Evolutionary conservation across 192 early-diverging fungal genomes (phyloP).

Genomic region (Backusella liffmaniae): DNA sequence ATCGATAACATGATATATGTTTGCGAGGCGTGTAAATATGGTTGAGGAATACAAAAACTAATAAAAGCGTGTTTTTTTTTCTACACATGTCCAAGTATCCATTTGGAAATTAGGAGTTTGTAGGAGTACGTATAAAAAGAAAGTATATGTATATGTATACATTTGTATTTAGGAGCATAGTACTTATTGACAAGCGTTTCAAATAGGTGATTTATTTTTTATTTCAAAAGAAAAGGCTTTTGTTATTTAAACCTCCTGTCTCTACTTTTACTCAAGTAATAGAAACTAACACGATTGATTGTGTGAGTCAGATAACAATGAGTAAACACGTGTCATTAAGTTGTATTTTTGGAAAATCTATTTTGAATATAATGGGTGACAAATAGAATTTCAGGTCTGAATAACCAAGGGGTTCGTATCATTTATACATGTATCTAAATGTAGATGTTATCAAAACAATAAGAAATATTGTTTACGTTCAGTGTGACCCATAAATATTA

Average conservation of each 20-base stretch:
- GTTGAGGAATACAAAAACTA: not conserved
- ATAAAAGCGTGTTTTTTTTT: conserved; percentile 3
- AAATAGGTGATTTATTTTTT: not conserved
- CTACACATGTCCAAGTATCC: conserved; percentile 7
- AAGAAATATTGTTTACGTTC: not conserved
- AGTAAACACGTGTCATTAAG: conserved; percentile 1
- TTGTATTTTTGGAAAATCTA: conserved; percentile 3
- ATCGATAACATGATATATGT: conserved; percentile 5
- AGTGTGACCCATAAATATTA: not conserved
- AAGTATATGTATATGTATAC: not conserved
- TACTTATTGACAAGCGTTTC: not conserved
- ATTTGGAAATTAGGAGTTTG: conserved; percentile 5
- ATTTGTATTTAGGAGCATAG: not conserved
- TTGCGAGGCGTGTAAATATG: conserved; percentile 1
- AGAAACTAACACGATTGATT: not conserved
- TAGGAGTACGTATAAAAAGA: not conserved
- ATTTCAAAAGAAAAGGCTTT: not conserved
- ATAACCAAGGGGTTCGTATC: not conserved
- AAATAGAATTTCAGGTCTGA: not conserved
- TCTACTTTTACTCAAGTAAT: not conserved
- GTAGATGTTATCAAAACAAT: conserved; percentile 6
- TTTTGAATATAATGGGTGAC: conserved; percentile 6
- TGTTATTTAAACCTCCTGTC: not conserved
- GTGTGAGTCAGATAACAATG: not conserved
- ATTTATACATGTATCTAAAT: conserved; percentile 3